Evolutionary conservation across 2,329 filamentous ascomycete species (phyloP), one percentile per base, ranked within the genome.

Genomic region (Sarocladium kiliense): DNA sequence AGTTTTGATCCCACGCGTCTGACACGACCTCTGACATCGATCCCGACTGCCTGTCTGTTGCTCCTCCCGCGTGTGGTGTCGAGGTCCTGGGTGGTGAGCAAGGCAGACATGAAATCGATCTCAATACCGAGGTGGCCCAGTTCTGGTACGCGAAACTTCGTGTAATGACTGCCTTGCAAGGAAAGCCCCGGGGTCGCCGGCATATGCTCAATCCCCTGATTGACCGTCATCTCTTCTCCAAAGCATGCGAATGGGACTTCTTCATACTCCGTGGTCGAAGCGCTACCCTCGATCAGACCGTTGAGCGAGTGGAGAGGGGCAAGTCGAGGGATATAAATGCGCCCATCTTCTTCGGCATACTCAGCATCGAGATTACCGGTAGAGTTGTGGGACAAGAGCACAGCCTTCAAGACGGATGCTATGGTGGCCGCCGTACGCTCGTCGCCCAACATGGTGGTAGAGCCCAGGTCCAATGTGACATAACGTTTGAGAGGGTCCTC

Each of bases 321-420:
- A 2, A 81, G 65, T 3, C 79, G 72, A 5, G 79, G 77, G 3
- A 80, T 69, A 56, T 66, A 73, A 2, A 79, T 54, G 25, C 62
- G 62, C 2, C 70, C 69, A 1, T 63, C 57, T 3, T 68, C 61
- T 54, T 74, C 71, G 1, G 70, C 70, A 58, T 73, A 81, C 56
- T 81, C 78, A 1, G 47, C 30, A 21, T 51, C 47, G 4, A 36
- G n/a, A 18, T 23, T 34, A 23, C 30, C 36, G 27, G 30, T 14
- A 21, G 47, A 32, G n/a, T 4, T 23, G 11, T 16, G 12, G 14
- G 47, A 34, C 16, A 36, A 23, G 18, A 32, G 36, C 14, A 23
- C 26, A 16, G 26, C n/a, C 12, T 19, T 53, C 21, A 70, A 64
- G 2, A 71, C 58, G 0, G 44, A 55, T 10, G 65, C 56, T 10